phyloP scores from a whole-genome alignment of 768 basidiomycete genomes.

The Mycena belliarum region DNA sequence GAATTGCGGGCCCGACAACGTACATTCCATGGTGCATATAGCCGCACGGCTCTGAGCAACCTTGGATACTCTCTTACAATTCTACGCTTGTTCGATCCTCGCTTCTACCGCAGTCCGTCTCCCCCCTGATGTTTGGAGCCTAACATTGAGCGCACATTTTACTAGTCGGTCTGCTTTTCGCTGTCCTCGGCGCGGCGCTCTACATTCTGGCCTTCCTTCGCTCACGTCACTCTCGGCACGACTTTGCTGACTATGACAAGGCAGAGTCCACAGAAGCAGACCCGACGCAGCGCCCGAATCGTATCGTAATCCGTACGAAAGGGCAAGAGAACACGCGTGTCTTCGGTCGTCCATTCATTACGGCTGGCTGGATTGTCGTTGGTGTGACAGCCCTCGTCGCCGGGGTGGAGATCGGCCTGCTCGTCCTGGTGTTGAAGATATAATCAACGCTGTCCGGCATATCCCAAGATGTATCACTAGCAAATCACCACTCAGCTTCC shows the following conservation, averaged over 20 bases:
- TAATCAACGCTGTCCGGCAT: too few species aligned
- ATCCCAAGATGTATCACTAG: not conserved
- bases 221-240: constrained; percentile 65
- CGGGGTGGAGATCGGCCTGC: constrained; percentile 62
- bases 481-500: not conserved
- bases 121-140: not conserved
- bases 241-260: constrained; percentile 68
- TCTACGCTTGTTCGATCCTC: constrained; percentile 73
- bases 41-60: constrained; percentile 70
- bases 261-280: constrained; percentile 24
- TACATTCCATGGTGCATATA: constrained; percentile 84
- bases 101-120: constrained; percentile 71
- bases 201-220: constrained; percentile 61
- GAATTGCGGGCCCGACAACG: constrained; percentile 80
- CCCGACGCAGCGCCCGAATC: not conserved
- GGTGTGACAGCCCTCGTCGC: constrained; percentile 61
- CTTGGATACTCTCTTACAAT: constrained; percentile 75
- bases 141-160: not conserved
- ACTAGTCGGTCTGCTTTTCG: constrained; percentile 67
- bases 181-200: constrained; percentile 61
- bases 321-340: constrained; percentile 63
- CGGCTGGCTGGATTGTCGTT: constrained; percentile 76
- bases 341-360: constrained; percentile 77
- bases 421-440: constrained; percentile 59
- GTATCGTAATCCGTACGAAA: constrained; percentile 49